A percentile compares a stretch with the other conserved stretches of the same genome.
These are phyloP conservation scores for Trametes cubensis DNA, from an alignment of 768 basidiomycete genomes.

Conservation along the genomic window DNA sequence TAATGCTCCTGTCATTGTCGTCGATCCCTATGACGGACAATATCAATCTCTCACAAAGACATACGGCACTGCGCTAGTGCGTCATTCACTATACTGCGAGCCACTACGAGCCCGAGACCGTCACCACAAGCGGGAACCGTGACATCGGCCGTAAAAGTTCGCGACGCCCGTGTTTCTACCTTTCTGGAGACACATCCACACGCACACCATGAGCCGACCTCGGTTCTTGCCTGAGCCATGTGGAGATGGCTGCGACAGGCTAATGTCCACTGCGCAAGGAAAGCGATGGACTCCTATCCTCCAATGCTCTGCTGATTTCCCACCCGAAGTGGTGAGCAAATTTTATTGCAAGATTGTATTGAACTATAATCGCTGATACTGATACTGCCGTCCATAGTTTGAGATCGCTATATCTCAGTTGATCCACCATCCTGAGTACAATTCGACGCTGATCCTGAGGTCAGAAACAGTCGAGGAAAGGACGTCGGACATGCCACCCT, in stretches of 20 bases:
- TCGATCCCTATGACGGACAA: no score
- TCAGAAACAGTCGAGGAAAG: constrained; percentile 59
- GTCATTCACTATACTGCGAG: no score
- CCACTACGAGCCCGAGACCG: no score
- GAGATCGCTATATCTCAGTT: constrained; percentile 70
- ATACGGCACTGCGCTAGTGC: no score
- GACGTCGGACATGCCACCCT: constrained; percentile 25
- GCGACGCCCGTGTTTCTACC: background rate
- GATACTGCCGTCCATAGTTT: constrained; percentile 54
- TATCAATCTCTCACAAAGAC: no score
- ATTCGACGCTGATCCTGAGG: constrained; percentile 86
- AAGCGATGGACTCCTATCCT: constrained; percentile 35
- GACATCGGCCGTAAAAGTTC: no score
- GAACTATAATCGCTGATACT: no score
- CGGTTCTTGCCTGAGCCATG: constrained; percentile 17
- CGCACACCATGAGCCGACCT: constrained; percentile 5
- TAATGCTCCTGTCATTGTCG: no score
- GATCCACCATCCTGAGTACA: constrained; percentile 89
- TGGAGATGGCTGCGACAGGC: background rate
- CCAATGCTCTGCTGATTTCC: constrained; percentile 37
- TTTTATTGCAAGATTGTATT: no score
- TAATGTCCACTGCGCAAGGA: background rate
- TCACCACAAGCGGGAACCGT: no score
- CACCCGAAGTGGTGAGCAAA: constrained; percentile 35
- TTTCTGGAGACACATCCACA: background rate